phyloP scores from a whole-genome alignment of 2,329 filamentous ascomycete species.

The Ceratocystis eucalypticola region DNA sequence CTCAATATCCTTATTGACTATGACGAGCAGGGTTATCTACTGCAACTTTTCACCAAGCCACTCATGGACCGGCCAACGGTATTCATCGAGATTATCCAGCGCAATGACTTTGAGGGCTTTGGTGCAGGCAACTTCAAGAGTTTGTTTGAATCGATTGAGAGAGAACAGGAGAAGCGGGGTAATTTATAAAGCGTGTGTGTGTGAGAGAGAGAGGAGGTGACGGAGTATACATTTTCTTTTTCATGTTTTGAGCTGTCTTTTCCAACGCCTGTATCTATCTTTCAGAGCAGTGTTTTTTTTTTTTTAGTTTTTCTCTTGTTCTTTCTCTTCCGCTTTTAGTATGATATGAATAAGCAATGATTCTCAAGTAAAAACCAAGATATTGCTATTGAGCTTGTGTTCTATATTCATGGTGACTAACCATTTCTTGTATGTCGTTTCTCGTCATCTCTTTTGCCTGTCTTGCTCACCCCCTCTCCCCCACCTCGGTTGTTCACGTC shows the following conservation, averaged over 20 bases:
- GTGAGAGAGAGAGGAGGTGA: not conserved
- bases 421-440: not conserved
- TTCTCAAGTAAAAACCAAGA: not conserved
- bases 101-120: slow-evolving; percentile 81
- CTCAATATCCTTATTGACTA: slow-evolving; percentile 91
- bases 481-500: not conserved
- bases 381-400: not conserved
- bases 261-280: not conserved
- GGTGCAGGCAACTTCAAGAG: slow-evolving; percentile 94
- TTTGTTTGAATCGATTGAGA: slow-evolving; percentile 86
- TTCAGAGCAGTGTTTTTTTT: not conserved
- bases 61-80: slow-evolving; percentile 90
- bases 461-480: not conserved
- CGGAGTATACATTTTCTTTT: not conserved
- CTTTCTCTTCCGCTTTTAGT: not conserved
- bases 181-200: slow-evolving; percentile 46
- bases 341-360: not conserved
- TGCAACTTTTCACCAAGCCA: slow-evolving; percentile 69
- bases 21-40: slow-evolving; percentile 76
- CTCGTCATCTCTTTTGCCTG: not conserved
- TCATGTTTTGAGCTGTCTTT: not conserved
- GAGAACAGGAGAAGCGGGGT: slow-evolving; percentile 75
- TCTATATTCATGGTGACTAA: not conserved
- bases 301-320: not conserved
- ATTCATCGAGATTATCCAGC: slow-evolving; percentile 91